Base-by-base conservation (phyloP, 1,139 yeast genomes). In the Candida tropicalis region DNA sequence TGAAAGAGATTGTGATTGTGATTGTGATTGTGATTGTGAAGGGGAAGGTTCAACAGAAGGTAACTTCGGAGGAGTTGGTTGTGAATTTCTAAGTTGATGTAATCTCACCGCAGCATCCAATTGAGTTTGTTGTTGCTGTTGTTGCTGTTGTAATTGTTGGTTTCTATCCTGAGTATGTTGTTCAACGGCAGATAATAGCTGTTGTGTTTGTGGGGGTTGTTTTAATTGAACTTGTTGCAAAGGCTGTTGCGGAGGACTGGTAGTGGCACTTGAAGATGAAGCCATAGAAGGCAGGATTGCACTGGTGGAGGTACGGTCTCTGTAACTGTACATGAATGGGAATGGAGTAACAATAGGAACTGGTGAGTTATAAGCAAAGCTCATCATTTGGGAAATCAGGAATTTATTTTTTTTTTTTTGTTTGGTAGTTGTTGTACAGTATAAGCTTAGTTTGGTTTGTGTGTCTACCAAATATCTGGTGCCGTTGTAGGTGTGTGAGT, bases 101-200 rank as follows among this genome's bases (percentile, higher is more conserved):
- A 33, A 33, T 33, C 36, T 33, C 13, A 23, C 36, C 4, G 36
- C 36, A 22, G 36, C 36, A 33, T 33, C 36, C 36, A 33, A 33
- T 13, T 33, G 36, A 10, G 11, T 12, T 16, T 33, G 36, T 9
- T 33, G 35, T 20, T 32, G 33, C n/a, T 11, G 27, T 10, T 25
- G 27, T 25, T 25, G 27, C 15, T 27, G 18, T 15, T 28, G 32
- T 16, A 13, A 5, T 5, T 15, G 32, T 16, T 28, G 32, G 9
- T 16, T 20, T 20, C 23, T 20, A 6, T 20, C 23, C 4, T 20
- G 23, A 2, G 23, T 9, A 20, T 20, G 23, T 20, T 20, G 23
- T 20, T 20, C 23, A 20, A 20, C 23, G 9, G 23, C 23, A 4
- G 22, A 5, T 9, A 17, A 12, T n/a, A 12, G 10, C 16, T n/a